Conservation (phyloP, 2,329 filamentous ascomycete genomes). For the Fonsecaea multimorphosa region DNA sequence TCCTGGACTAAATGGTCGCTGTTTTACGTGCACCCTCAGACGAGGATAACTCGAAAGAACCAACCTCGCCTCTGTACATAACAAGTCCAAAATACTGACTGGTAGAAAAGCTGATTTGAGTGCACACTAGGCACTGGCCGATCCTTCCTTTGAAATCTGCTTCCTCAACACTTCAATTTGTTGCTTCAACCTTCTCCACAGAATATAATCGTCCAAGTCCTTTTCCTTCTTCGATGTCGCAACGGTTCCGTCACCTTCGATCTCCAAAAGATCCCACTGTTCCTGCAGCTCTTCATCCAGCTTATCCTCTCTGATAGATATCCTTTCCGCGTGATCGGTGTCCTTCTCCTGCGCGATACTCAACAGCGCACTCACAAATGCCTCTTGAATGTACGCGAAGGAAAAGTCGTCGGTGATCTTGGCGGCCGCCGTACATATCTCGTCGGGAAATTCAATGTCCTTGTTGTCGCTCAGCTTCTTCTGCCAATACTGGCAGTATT, state of each 20-base stretch:
- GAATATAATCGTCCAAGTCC: constrained; percentile 46
- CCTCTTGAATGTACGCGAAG: constrained; percentile 56
- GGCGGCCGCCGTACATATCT: constrained; percentile 48
- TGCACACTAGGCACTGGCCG: constrained; percentile 35
- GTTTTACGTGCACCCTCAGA: neutral
- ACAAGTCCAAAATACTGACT: neutral
- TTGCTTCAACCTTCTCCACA: constrained; percentile 52
- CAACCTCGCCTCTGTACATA: neutral
- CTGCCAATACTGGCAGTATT: constrained; percentile 55
- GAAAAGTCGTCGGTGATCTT: constrained; percentile 52
- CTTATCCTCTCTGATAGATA: neutral
- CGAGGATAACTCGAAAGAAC: neutral
- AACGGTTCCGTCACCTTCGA: constrained; percentile 4
- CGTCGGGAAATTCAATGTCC: constrained; percentile 49
- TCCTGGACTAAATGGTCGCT: neutral
- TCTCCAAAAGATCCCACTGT: constrained; percentile 30
- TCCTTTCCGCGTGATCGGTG: neutral
- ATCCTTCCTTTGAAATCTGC: constrained; percentile 44
- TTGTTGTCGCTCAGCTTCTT: constrained; percentile 35
- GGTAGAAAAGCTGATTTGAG: too few relatives aligned
- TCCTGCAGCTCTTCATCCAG: constrained; percentile 21
- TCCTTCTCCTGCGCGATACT: constrained; percentile 40
- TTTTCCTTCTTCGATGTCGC: constrained; percentile 35
- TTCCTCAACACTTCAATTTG: constrained; percentile 52
- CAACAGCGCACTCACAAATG: constrained; percentile 50